Base-by-base conservation (phyloP, 2,329 filamentous ascomycete genomes). In the Ophiostoma perfectum region DNA sequence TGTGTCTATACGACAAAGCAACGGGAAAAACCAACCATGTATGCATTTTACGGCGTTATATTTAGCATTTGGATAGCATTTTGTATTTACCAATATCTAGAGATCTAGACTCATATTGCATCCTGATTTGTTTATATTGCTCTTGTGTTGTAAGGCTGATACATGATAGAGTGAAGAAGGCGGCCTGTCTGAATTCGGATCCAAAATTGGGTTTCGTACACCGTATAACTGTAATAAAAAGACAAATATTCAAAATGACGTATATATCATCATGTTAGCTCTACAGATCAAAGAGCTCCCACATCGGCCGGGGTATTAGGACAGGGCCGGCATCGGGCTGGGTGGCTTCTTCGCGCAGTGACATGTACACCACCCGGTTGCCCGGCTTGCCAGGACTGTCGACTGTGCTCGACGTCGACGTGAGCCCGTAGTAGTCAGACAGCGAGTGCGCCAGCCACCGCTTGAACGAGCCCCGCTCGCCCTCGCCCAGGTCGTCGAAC, bases 391-490 rank as follows among this genome's bases (percentile, higher is more conserved):
- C 85, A 2, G 92, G 89, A 71, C 87, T 83, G 42, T 88, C 88
- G 0, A 89, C 84, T 0, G 90, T 90, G 70, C 94, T 86, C 4
- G 91, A 93, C 81, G 88, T 92, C 27, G 93, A 97, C 70, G 88
- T 86, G 68, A 97, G 84, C 62, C 93, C 93, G 76, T 98, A 98
- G 78, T 98, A 98, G 55, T 90, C 87, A 9, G 92, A 94, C 71
- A 98, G 93, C 69, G 91, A 90, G 78, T 98, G 93, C 1, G 96
- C 92, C 67, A 98, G 86, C 91, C 93, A 98, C 72, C 94, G 90
- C 89, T 91, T 93, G 80, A 97, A 97, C 4, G 89, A 86, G 65
- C 91, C 91, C 7, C 87, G 86, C 70, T 88, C 87, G 74, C 93
- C 92, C 68, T 90, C 88, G 16, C 88, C 90, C 45, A 89, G 81